phyloP scores from a whole-genome alignment of 768 basidiomycete genomes.

The Kwoniella sp. region DNA sequence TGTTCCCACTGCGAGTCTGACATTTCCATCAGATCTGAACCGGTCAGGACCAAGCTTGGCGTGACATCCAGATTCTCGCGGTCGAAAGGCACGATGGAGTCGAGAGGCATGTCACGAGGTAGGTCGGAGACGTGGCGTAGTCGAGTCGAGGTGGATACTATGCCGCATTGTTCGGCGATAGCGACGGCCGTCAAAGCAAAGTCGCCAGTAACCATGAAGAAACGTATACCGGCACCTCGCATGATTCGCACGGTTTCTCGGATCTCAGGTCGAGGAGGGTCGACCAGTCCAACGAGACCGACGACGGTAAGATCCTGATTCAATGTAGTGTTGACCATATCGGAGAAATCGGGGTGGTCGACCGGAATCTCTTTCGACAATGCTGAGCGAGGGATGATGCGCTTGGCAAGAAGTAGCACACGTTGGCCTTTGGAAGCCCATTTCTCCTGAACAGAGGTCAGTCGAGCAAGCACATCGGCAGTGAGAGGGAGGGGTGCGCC shows the following conservation, averaged over 20 bases:
- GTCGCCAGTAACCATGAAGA: slow-evolving; percentile 68
- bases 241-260: slow-evolving; percentile 56
- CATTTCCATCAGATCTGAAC: slow-evolving; percentile 55
- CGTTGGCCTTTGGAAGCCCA: slow-evolving; percentile 65
- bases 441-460: slow-evolving; percentile 56
- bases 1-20: slow-evolving; percentile 55
- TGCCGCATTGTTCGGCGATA: slow-evolving; percentile 68
- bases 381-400: slow-evolving; percentile 56
- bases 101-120: slow-evolving; percentile 40
- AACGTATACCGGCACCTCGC: slow-evolving; percentile 65
- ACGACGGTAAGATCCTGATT: slow-evolving; percentile 62
- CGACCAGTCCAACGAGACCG: slow-evolving; percentile 66
- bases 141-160: slow-evolving; percentile 58
- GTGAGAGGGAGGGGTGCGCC: slow-evolving; percentile 55
- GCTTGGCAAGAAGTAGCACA: slow-evolving; percentile 66
- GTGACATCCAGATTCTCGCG: slow-evolving; percentile 47
- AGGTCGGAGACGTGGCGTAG: slow-evolving; percentile 60
- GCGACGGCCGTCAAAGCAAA: slow-evolving; percentile 64
- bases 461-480: slow-evolving; percentile 17
- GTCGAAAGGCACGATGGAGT: slow-evolving; percentile 52
- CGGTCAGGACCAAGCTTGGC: slow-evolving; percentile 50
- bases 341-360: slow-evolving; percentile 59
- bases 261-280: slow-evolving; percentile 66
- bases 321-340: slow-evolving; percentile 57
- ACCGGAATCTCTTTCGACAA: slow-evolving; percentile 52